Evolutionary conservation across 208 protist species (phyloP), one percentile per base, ranked within the genome.

Genomic region (Crithidia sp.): DNA sequence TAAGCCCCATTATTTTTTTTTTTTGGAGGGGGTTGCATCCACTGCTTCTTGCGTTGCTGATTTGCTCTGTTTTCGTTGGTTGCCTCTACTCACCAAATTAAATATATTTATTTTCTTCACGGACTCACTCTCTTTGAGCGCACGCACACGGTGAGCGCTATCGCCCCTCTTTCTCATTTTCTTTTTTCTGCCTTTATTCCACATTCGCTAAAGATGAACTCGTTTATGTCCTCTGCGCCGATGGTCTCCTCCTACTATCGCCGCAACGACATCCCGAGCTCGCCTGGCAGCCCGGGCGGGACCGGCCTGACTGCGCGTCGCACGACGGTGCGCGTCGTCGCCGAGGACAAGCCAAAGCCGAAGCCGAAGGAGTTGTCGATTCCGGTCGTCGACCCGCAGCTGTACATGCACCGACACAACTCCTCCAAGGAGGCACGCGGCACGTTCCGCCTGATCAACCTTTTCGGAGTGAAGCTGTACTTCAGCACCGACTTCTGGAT

Each of bases 361-460:
- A 73, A 62, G 55, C 67, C 67, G 28, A 79, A 74, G 62, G 74
- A 68, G 54, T 40, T 69, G 9, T 28, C 9, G 2, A 2, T 66
- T 39, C 74, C 74, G 5, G 61, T 73, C 28, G 74, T 79, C 7
- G 67, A 79, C 43, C 67, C 74, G 9, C 19, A 69, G 44, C 67
- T 79, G 2, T 79, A 79, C 60, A 67, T 80, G 52, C 64, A 85
- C 45, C 69, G 86, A 39, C 78, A 64, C 56, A 91, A 90, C 71
- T 43, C 76, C 9, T 73, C 61, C 19, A 47, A 57, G 8, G 72
- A 69, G 40, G 86, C 86, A 36, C 76, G 90, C n/a, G 88, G 88
- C 17, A 70, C 57, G 19, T 81, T 82, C 55, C 60, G 72, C 9
- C 43, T 61, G 14, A 36, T 63, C 7, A 43, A 54, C 4, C 36